Conservation (phyloP, 208 protist genomes). For the Vickermania spadyakhi region DNA sequence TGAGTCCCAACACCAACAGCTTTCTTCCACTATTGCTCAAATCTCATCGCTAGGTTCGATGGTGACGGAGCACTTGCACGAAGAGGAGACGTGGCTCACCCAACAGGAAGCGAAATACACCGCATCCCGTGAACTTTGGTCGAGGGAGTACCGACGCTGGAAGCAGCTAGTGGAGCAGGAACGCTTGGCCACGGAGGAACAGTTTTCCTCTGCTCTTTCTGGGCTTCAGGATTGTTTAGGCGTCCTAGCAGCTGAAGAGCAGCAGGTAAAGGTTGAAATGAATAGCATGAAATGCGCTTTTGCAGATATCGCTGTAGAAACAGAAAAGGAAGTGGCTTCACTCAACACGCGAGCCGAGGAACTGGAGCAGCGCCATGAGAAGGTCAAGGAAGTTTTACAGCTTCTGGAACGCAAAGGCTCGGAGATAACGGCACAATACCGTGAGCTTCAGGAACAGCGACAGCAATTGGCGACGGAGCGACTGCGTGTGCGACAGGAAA, state of each 20-base stretch:
- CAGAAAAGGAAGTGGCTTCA: constrained; percentile 25
- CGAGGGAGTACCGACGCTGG: constrained; percentile 68
- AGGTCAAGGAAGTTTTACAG: constrained; percentile 16
- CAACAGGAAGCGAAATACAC: constrained; percentile 45
- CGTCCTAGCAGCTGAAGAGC: constrained; percentile 42
- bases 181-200: constrained; percentile 34
- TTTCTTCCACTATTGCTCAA: constrained; percentile 30
- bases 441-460: constrained; percentile 23
- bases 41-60: constrained; percentile 25
- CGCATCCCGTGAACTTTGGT: constrained; percentile 41
- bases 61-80: constrained; percentile 49
- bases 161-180: constrained; percentile 50
- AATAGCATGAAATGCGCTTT: constrained; percentile 25
- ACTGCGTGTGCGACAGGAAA: constrained; percentile 35
- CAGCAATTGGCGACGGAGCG: constrained; percentile 16
- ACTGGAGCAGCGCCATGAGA: constrained; percentile 24
- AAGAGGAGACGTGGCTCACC: constrained; percentile 48
- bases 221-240: constrained; percentile 28
- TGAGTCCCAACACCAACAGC: constrained; percentile 28
- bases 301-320: constrained; percentile 13
- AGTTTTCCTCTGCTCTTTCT: constrained; percentile 29
- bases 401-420: constrained; percentile 21
- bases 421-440: constrained; percentile 21
- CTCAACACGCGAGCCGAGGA: constrained; percentile 32
- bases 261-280: constrained; percentile 22